phyloP scores from a whole-genome alignment of 352 stramenopile genomes.

The Phytophthora melonis region DNA sequence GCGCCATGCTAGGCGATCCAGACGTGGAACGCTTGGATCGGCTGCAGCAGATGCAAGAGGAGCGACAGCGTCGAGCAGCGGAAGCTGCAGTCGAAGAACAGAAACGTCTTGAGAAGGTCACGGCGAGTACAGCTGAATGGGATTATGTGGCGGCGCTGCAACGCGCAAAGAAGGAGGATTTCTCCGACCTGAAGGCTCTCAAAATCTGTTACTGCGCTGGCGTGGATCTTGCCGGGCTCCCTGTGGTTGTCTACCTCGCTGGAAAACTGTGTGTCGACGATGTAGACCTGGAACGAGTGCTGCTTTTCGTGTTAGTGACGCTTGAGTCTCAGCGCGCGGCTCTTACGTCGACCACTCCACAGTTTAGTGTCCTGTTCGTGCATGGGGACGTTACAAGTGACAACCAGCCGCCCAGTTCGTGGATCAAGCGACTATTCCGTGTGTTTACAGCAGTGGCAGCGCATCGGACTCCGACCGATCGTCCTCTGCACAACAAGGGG shows the following conservation, averaged over 20 bases:
- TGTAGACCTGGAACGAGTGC: slow-evolving; percentile 72
- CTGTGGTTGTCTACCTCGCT: slow-evolving; percentile 78
- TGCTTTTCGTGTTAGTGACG: slow-evolving; percentile 76
- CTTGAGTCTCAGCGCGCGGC: slow-evolving; percentile 53
- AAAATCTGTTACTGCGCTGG: slow-evolving; percentile 77
- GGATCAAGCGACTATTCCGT: slow-evolving; percentile 76
- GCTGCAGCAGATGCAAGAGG: slow-evolving; percentile 47
- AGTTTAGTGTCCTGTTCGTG: slow-evolving; percentile 81
- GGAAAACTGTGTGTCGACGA: slow-evolving; percentile 53
- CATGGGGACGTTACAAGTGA: slow-evolving; percentile 54
- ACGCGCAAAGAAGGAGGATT: slow-evolving; percentile 59
- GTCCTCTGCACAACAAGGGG: slow-evolving; percentile 32
- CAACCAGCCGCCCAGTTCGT: slow-evolving; percentile 66
- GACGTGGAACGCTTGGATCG: slow-evolving; percentile 62
- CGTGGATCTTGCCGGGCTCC: slow-evolving; percentile 70
- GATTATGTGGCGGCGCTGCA: slow-evolving; percentile 57
- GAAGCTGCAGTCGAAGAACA: slow-evolving; percentile 31
- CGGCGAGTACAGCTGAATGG: slow-evolving; percentile 26
- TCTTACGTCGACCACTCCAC: slow-evolving; percentile 49
- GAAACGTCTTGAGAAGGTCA: slow-evolving; percentile 29
- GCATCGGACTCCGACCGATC: slow-evolving; percentile 23
- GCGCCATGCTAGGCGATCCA: slow-evolving; percentile 64
- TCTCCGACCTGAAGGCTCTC: slow-evolving; percentile 61
- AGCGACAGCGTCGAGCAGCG: slow-evolving; percentile 43
- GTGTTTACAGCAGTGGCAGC: slow-evolving; percentile 55